Evolutionary conservation across 1,284 basidiomycete genomes (phyloP).

Genomic region (Apiotrichum akiyoshidainum): DNA sequence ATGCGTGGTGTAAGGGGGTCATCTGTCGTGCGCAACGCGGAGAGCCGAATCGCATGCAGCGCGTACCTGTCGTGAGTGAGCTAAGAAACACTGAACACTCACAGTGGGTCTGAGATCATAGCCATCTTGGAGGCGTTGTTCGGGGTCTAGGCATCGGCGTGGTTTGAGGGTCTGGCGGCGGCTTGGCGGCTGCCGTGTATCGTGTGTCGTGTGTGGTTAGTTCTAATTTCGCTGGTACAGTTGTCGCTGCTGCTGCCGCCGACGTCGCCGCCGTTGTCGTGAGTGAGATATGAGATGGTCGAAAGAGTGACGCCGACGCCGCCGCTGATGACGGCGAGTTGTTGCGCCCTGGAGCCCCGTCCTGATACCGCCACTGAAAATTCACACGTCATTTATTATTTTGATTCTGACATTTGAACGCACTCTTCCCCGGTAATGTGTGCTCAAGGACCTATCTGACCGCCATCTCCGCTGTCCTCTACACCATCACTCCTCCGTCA

Average conservation of each 20-base stretch:
- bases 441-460: not conserved
- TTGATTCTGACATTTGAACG: not conserved
- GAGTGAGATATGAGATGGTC: too few relatives aligned
- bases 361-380: not conserved
- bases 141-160: too few relatives aligned
- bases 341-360: not conserved
- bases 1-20: constrained; percentile 76
- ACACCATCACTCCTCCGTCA: not conserved
- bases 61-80: constrained; percentile 62
- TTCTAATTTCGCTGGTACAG: not conserved
- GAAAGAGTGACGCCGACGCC: too few relatives aligned
- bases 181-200: constrained; percentile 5
- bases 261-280: too few relatives aligned
- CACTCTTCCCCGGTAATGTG: not conserved
- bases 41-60: constrained; percentile 76
- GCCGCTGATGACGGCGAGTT: not conserved
- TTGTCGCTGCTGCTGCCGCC: not conserved
- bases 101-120: constrained; percentile 47
- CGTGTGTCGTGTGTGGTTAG: not conserved
- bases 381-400: constrained; percentile 12
- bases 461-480: not conserved
- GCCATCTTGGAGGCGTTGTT: constrained; percentile 38
- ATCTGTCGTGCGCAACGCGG: constrained; percentile 80
- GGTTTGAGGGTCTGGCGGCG: not conserved
- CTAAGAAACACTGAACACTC: constrained; percentile 10